These are phyloP conservation scores for Candida verbasci DNA, from an alignment of 805 yeast species.

Conservation along the genomic window DNA sequence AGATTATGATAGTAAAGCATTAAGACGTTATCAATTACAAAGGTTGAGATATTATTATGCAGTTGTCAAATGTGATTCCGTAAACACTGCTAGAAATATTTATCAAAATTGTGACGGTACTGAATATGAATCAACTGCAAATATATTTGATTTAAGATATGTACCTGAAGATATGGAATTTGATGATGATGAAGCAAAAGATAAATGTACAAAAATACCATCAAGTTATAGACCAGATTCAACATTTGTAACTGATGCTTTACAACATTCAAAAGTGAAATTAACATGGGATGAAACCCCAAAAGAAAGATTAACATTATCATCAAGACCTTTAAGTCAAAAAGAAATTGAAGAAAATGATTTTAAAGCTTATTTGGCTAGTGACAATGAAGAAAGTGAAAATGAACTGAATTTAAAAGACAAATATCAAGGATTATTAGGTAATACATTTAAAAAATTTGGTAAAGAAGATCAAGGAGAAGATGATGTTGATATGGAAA, in stretches of 20 bases:
- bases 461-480: constrained; percentile 37
- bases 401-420: constrained; percentile 32
- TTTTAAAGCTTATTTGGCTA: constrained; percentile 86
- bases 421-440: constrained; percentile 60
- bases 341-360: constrained; percentile 89
- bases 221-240: constrained; percentile 69
- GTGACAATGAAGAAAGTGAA: constrained; percentile 28
- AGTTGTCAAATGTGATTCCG: constrained; percentile 74
- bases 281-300: constrained; percentile 99
- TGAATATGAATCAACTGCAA: constrained; percentile 93
- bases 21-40: constrained; percentile 89
- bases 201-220: constrained; percentile 69
- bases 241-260: constrained; percentile 86
- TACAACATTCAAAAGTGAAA: constrained; percentile 94
- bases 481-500: constrained; percentile 85
- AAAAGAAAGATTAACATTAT: constrained; percentile 70
- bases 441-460: constrained; percentile 32
- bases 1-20: constrained; percentile 78
- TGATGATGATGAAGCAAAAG: constrained; percentile 67
- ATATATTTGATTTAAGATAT: constrained; percentile 85
- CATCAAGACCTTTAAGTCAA: constrained; percentile 79
- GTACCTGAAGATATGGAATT: constrained; percentile 92
- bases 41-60: constrained; percentile 92
- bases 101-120: constrained; percentile 91
- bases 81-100: constrained; percentile 65